A percentile compares a stretch with the other conserved stretches of the same genome.
phyloP scores from a whole-genome alignment of 371 early-diverging fungal genomes.

The Rhizomucor miehei region DNA sequence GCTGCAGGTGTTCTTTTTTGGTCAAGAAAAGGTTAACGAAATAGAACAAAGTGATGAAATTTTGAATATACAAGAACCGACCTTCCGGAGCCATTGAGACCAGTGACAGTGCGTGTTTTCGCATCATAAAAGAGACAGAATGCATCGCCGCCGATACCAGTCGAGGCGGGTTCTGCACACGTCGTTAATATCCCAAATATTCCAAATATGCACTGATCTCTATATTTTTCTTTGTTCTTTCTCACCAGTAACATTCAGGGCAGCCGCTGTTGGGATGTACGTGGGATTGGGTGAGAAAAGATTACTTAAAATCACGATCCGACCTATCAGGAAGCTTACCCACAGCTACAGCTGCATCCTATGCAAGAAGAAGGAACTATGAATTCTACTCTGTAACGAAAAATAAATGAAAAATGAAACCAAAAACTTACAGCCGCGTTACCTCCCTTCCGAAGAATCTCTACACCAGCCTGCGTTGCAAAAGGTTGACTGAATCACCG shows the following conservation, averaged over 20 bases:
- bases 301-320: background rate
- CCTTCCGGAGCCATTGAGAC: slow-evolving; percentile 78
- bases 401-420: background rate
- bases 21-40: background rate
- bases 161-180: slow-evolving; percentile 80
- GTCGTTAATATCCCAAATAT: too few species aligned
- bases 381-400: background rate
- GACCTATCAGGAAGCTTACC: slow-evolving; percentile 20
- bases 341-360: slow-evolving; percentile 84
- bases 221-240: background rate
- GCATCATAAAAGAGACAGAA: slow-evolving; percentile 83
- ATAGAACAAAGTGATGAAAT: background rate
- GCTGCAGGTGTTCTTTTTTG: slow-evolving; percentile 57
- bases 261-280: slow-evolving; percentile 45
- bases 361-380: background rate
- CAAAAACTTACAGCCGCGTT: slow-evolving; percentile 77
- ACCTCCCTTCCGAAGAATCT: slow-evolving; percentile 80
- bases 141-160: slow-evolving; percentile 92
- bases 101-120: slow-evolving; percentile 54
- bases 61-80: background rate
- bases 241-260: slow-evolving; percentile 62
- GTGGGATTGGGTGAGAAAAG: background rate
- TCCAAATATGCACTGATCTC: background rate
- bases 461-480: slow-evolving; percentile 76
- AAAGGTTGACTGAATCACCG: slow-evolving; percentile 60